phyloP scores from a whole-genome alignment of 257 asterid genomes.

The Lantana camara region DNA sequence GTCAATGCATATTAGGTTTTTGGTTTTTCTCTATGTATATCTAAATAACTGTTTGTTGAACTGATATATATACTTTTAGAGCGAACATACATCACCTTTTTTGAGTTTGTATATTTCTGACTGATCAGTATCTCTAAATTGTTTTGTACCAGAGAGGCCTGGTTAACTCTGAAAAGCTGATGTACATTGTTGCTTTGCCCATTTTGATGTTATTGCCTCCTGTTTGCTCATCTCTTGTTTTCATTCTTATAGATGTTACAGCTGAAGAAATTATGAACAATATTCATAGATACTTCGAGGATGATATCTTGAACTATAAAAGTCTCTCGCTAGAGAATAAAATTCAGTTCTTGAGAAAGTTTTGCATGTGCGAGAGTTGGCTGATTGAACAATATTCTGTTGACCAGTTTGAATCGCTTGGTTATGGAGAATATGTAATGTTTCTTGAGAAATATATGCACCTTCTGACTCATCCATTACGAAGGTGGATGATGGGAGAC shows the following conservation, averaged over 20 bases:
- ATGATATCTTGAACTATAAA: slow-evolving; percentile 32
- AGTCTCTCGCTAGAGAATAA: slow-evolving; percentile 40
- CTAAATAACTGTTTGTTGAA: slow-evolving; percentile 13
- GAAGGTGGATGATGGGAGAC: slow-evolving; percentile 48
- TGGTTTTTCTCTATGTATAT: not conserved
- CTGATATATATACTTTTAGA: not conserved
- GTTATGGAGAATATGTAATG: slow-evolving; percentile 68
- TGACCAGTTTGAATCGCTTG: slow-evolving; percentile 68
- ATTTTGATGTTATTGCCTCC: not conserved
- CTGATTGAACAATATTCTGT: slow-evolving; percentile 48
- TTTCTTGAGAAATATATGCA: slow-evolving; percentile 72
- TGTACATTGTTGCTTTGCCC: slow-evolving; percentile 2
- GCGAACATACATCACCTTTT: slow-evolving; percentile 3
- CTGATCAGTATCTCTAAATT: not conserved
- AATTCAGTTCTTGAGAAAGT: slow-evolving; percentile 57
- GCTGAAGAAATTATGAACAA: slow-evolving; percentile 67
- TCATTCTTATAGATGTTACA: slow-evolving; percentile 46
- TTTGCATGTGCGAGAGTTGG: slow-evolving; percentile 76
- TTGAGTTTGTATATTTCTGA: not conserved
- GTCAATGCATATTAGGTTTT: not conserved
- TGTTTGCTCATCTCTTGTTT: slow-evolving; percentile 19
- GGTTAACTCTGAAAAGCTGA: slow-evolving; percentile 13
- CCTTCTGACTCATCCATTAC: slow-evolving; percentile 55
- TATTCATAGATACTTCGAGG: slow-evolving; percentile 62
- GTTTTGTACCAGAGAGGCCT: not conserved